Conservation (phyloP, 805 yeast species). For the Kurtzmaniella fragi region DNA sequence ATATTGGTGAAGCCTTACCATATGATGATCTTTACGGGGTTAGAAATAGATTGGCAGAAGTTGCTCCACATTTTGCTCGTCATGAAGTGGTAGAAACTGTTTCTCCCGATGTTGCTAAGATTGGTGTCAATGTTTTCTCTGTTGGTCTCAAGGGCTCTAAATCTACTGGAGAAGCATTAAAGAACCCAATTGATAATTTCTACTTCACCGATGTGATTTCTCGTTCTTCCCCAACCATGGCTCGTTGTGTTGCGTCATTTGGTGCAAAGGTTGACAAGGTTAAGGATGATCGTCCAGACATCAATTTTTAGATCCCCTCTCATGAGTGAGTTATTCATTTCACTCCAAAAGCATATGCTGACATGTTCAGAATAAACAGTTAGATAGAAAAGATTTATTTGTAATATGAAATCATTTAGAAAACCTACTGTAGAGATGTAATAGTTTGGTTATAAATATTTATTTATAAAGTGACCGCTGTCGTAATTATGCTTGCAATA, state of each 20-base stretch:
- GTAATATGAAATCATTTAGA: too few relatives aligned
- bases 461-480: too few relatives aligned
- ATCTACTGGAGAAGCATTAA: conserved; percentile 42
- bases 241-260: conserved; percentile 71
- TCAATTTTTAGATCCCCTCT: conserved; percentile 21
- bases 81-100: conserved; percentile 73
- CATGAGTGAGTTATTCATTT: too few relatives aligned
- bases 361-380: too few relatives aligned
- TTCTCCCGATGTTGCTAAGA: conserved; percentile 48
- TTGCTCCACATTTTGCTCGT: conserved; percentile 76
- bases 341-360: too few relatives aligned
- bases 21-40: conserved; percentile 68
- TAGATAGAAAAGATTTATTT: too few relatives aligned
- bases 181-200: conserved; percentile 74
- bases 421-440: too few relatives aligned
- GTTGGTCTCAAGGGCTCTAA: conserved; percentile 37
- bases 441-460: too few relatives aligned
- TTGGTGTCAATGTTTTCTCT: conserved; percentile 45
- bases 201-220: conserved; percentile 87
- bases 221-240: conserved; percentile 87
- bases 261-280: conserved; percentile 62
- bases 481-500: too few relatives aligned
- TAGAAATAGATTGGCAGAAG: conserved; percentile 64
- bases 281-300: conserved; percentile 42
- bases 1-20: conserved; percentile 63